Evolutionary conservation across 2,329 filamentous ascomycete genomes (phyloP).

Genomic region (Nemania diffusa): DNA sequence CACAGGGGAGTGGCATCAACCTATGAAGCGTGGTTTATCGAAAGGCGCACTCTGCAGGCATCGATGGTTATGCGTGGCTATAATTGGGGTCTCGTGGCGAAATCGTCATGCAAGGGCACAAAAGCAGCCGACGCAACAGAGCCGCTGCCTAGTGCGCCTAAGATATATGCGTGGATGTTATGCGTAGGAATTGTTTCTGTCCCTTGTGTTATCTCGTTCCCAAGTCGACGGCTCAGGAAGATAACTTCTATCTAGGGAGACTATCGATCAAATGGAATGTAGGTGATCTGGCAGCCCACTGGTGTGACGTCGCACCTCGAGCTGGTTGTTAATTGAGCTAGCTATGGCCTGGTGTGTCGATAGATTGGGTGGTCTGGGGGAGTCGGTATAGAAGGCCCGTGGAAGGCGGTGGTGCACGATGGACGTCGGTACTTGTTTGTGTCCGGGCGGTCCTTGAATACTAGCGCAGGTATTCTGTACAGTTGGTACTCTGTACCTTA

Average conservation of each 20-base stretch:
- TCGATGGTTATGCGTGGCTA: slow-evolving; percentile 25
- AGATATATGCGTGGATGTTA: no score
- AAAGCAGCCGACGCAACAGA: slow-evolving; percentile 17
- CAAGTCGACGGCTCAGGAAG: slow-evolving; percentile 8
- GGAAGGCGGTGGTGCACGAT: background rate
- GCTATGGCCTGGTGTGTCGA: slow-evolving; percentile 18
- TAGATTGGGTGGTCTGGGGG: slow-evolving; percentile 7
- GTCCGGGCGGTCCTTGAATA: background rate
- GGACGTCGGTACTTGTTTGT: slow-evolving; percentile 7
- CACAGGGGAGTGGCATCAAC: slow-evolving; percentile 31
- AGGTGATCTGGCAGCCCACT: slow-evolving; percentile 12
- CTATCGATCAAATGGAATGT: slow-evolving; percentile 19
- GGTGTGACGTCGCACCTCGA: slow-evolving; percentile 30
- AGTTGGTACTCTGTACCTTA: background rate
- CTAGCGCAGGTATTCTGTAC: background rate
- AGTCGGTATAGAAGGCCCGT: slow-evolving; percentile 24
- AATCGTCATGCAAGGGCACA: slow-evolving; percentile 20
- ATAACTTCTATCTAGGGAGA: background rate
- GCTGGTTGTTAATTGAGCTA: slow-evolving; percentile 19
- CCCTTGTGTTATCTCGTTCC: slow-evolving; percentile 4
- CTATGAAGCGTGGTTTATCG: slow-evolving; percentile 5
- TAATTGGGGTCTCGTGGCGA: slow-evolving; percentile 24
- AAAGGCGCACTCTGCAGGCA: no score
- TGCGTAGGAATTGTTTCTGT: no score
- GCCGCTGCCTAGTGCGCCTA: background rate